Percentiles rank a stretch among this genome's conserved stretches.
Conservation (phyloP, 768 basidiomycete genomes). For the Termitomyces sp. region DNA sequence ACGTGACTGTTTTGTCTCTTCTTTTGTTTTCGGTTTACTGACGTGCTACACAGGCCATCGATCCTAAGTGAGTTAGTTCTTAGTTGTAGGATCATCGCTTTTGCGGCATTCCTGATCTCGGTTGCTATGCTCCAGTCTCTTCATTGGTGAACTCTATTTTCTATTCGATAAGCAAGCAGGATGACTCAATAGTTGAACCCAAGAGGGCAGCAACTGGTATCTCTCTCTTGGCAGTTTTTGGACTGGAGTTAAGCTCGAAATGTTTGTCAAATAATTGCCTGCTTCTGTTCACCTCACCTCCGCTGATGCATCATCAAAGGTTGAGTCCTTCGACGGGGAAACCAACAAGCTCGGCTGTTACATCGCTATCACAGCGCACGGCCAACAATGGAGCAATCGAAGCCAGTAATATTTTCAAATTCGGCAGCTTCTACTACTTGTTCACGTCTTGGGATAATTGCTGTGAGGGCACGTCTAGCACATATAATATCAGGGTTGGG, state of each 20-base stretch:
- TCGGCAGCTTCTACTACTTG: slow-evolving; percentile 44
- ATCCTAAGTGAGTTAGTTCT: slow-evolving; percentile 5
- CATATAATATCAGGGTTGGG: slow-evolving; percentile 58
- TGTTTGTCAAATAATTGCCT: not conserved
- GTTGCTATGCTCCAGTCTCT: not conserved
- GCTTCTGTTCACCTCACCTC: not conserved
- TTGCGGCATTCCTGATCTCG: not conserved
- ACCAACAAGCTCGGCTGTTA: slow-evolving; percentile 31
- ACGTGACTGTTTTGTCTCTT: slow-evolving; percentile 23
- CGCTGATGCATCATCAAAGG: slow-evolving; percentile 11
- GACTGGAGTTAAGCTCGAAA: slow-evolving; percentile 43
- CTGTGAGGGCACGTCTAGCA: slow-evolving; percentile 45
- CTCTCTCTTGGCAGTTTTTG: slow-evolving; percentile 52
- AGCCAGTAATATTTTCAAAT: slow-evolving; percentile 40
- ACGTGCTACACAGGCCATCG: slow-evolving; percentile 3
- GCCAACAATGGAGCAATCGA: slow-evolving; percentile 43
- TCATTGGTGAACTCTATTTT: not conserved
- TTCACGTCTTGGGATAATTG: slow-evolving; percentile 55
- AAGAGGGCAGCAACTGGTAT: slow-evolving; percentile 34
- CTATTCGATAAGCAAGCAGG: not conserved
- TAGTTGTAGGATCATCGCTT: not conserved
- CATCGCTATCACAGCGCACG: slow-evolving; percentile 40
- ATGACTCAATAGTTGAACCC: not conserved
- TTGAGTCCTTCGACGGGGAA: slow-evolving; percentile 38
- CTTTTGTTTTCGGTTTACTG: not conserved